Conservation (phyloP, 2,329 filamentous ascomycete genomes). For the Ophiocordyceps unilateralis region DNA sequence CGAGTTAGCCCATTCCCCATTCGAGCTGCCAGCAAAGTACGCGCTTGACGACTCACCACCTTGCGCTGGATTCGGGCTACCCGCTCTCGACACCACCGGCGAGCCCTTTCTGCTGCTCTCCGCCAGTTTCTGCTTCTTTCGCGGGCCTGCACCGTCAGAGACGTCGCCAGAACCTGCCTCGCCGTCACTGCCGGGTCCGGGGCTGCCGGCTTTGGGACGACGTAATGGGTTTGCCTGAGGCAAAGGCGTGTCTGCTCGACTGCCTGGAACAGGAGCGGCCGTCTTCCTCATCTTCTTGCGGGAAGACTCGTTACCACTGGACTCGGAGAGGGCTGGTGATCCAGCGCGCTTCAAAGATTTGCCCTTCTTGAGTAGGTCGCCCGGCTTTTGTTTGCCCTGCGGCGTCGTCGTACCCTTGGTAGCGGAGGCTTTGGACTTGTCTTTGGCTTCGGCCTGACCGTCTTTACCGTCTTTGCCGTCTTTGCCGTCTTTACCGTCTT, state of each 20-base stretch:
- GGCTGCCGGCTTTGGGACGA: slow-evolving; percentile 22
- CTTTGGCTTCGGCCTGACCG: slow-evolving; percentile 31
- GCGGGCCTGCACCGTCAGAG: slow-evolving; percentile 33
- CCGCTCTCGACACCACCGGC: slow-evolving; percentile 41
- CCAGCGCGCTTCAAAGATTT: slow-evolving; percentile 66
- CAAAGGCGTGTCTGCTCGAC: slow-evolving; percentile 38
- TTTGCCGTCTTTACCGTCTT: slow-evolving; percentile 36
- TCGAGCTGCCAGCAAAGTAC: not conserved
- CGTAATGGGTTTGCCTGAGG: slow-evolving; percentile 21
- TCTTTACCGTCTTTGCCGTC: slow-evolving; percentile 34
- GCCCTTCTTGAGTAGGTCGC: slow-evolving; percentile 26
- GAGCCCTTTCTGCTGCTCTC: slow-evolving; percentile 29
- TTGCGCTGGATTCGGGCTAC: slow-evolving; percentile 35
- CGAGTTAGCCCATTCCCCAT: not conserved
- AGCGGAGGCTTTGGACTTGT: slow-evolving; percentile 35
- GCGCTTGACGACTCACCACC: slow-evolving; percentile 14
- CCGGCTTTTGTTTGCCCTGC: slow-evolving; percentile 27
- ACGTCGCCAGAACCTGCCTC: slow-evolving; percentile 54
- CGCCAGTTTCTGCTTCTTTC: slow-evolving; percentile 40
- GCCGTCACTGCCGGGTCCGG: slow-evolving; percentile 52
- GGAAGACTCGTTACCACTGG: slow-evolving; percentile 77
- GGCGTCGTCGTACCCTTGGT: slow-evolving; percentile 51
- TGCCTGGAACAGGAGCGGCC: slow-evolving; percentile 27
- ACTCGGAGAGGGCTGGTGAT: slow-evolving; percentile 76
- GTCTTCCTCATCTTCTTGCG: slow-evolving; percentile 63